phyloP scores from a whole-genome alignment of 192 early-diverging fungal genomes.

The Backusella circina region DNA sequence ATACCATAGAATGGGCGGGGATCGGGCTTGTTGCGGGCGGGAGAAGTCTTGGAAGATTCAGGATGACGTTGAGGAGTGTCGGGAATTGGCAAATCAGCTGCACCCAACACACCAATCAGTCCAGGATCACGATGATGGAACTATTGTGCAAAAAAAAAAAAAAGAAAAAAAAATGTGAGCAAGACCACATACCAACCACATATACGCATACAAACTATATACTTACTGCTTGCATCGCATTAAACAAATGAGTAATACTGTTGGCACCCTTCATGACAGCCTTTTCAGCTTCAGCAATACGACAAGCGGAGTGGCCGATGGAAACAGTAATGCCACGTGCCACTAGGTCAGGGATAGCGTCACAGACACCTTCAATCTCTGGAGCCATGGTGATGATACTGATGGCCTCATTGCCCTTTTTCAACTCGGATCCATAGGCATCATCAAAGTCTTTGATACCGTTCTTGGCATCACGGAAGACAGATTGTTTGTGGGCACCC shows the following conservation, averaged over 20 bases:
- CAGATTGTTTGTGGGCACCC: slow-evolving; percentile 69
- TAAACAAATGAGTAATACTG: slow-evolving; percentile 82
- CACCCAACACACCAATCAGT: slow-evolving; percentile 70
- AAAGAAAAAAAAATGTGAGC: neutral
- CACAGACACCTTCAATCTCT: slow-evolving; percentile 69
- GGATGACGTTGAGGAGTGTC: slow-evolving; percentile 17
- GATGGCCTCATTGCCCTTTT: slow-evolving; percentile 36
- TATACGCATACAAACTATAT: neutral
- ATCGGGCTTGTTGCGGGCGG: slow-evolving; percentile 33
- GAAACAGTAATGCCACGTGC: slow-evolving; percentile 63
- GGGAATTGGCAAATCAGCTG: slow-evolving; percentile 35
- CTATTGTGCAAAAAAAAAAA: slow-evolving; percentile 12
- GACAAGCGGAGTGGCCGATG: slow-evolving; percentile 66
- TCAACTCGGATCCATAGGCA: slow-evolving; percentile 65
- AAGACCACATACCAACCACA: neutral
- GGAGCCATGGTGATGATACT: slow-evolving; percentile 78
- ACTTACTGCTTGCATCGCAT: slow-evolving; percentile 72
- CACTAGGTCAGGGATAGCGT: slow-evolving; percentile 62
- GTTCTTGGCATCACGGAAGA: slow-evolving; percentile 41
- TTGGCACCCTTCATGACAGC: slow-evolving; percentile 62
- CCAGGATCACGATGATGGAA: slow-evolving; percentile 89
- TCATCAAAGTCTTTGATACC: slow-evolving; percentile 65
- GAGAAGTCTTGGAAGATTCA: slow-evolving; percentile 25
- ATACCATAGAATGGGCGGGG: slow-evolving; percentile 80
- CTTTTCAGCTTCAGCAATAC: slow-evolving; percentile 59